Evolutionary conservation across 139 green algal genomes (phyloP), one percentile per base, ranked within the genome.

Genomic region (Volvox africanus): DNA sequence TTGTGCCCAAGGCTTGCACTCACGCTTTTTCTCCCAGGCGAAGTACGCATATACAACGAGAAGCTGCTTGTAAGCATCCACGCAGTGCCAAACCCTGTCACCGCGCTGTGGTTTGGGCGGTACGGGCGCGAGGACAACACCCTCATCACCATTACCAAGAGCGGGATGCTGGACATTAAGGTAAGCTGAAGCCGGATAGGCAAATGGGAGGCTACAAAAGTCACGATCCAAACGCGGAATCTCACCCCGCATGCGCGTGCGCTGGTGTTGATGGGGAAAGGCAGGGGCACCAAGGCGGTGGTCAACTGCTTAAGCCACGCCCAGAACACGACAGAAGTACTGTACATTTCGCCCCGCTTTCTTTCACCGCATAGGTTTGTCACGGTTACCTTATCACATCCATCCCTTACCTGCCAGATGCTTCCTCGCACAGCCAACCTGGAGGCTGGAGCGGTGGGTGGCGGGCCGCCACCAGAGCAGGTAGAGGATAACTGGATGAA

Each of bases 121-220:
- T 97, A 96, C 82, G 96, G 95, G 12, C 93, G 96, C 0, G 96
- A 98, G 92, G 96, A 98, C 86, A 95, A 96, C 93, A 95, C 94
- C 22, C 93, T 98, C 37, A 92, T 96, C 35, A 93, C 90, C 61
- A 91, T 96, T n/a, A 92, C 71, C 1, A 92, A 82, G 30, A 93
- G 83, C 83, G 96, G 96, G 24, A 77, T 73, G 32, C 81, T 97
- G 76, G 93, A 95, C 86, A 96, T 97, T 91, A 97, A 97, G 92
- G 94, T 95, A 50, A 26, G 88, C 65, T 55, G 44, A 55, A 9
- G 44, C 5, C 44, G 9, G 44, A 55, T 55, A 55, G 44, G 44
- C 9, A 55, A 55, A 55, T 55, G 44, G 5, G 44, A 55, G 9
- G 44, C 44, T 55, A 9, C 44, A 55, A 55, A 55, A 55, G 44